These are phyloP conservation scores for Cryptosporidium viatorum DNA, from an alignment of 169 alveolate species.

Conservation along the genomic window DNA sequence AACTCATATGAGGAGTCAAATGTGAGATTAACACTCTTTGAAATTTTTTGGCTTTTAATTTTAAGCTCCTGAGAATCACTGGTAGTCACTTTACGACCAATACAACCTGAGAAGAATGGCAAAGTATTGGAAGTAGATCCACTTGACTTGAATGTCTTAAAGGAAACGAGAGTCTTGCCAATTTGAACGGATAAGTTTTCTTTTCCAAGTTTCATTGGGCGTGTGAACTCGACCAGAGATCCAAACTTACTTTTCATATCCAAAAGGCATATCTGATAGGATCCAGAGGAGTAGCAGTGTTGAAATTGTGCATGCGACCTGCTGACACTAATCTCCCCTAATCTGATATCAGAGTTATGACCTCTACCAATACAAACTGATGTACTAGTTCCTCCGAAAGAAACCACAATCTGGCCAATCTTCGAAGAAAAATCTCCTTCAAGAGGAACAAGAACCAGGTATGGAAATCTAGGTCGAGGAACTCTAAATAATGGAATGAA, in stretches of 20 bases:
- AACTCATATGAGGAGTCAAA: slow-evolving; percentile 37
- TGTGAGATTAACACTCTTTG: slow-evolving; percentile 26
- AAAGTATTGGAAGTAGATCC: slow-evolving; percentile 29
- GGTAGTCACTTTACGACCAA: slow-evolving; percentile 5
- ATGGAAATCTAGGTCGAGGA: slow-evolving; percentile 72
- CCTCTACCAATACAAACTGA: slow-evolving; percentile 84
- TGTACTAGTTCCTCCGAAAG: slow-evolving; percentile 51
- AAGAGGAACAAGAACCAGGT: slow-evolving; percentile 63
- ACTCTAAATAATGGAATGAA: slow-evolving; percentile 46
- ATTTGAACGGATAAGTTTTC: slow-evolving; percentile 53
- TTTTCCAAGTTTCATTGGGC: slow-evolving; percentile 62
- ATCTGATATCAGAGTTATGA: slow-evolving; percentile 85
- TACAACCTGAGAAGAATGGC: slow-evolving; percentile 31
- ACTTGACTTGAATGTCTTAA: slow-evolving; percentile 41
- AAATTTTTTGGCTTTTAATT: background rate
- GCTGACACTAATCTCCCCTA: slow-evolving; percentile 87
- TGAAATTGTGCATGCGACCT: slow-evolving; percentile 81
- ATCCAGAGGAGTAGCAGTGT: slow-evolving; percentile 19
- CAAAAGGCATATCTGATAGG: slow-evolving; percentile 40
- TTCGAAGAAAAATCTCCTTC: slow-evolving; percentile 58
- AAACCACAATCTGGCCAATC: slow-evolving; percentile 61
- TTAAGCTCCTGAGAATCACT: background rate
- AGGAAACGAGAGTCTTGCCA: slow-evolving; percentile 43
- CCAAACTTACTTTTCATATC: slow-evolving; percentile 69
- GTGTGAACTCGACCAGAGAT: slow-evolving; percentile 48